These are phyloP conservation scores for Tolypocladium cylindrosporum DNA, from an alignment of 2,329 filamentous ascomycete species.

Conservation along the genomic window DNA sequence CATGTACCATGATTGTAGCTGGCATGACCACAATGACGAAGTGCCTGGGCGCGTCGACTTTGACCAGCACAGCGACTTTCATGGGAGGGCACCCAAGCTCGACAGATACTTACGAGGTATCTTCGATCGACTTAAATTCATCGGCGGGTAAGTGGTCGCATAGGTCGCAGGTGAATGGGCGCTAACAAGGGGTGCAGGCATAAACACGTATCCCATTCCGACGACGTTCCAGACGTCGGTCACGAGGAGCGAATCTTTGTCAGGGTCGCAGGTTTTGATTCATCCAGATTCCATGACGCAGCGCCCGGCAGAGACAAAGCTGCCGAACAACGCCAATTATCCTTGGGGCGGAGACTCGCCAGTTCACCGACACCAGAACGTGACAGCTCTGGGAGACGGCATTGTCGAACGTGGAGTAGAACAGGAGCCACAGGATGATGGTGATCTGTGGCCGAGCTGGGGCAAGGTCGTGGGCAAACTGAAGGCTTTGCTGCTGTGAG, in stretches of 20 bases:
- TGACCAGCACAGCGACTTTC: not conserved
- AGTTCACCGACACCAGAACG: conserved; percentile 22
- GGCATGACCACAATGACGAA: not conserved
- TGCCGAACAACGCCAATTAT: conserved; percentile 21
- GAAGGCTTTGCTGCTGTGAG: not conserved
- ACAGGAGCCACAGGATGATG: not conserved
- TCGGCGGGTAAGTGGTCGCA: not conserved
- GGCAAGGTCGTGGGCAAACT: not conserved
- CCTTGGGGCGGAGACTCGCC: conserved; percentile 27
- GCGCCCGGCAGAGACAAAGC: conserved; percentile 4
- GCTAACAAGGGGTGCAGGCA: not conserved
- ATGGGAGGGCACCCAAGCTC: not conserved
- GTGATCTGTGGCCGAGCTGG: conserved; percentile 1
- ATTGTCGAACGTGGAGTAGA: conserved; percentile 5
- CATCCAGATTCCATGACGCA: not conserved
- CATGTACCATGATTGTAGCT: not conserved
- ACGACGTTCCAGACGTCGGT: conserved; percentile 11
- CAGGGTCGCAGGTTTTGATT: not conserved
- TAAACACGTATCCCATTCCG: conserved; percentile 2
- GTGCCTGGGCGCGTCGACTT: not conserved
- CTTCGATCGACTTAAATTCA: not conserved
- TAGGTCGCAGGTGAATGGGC: not conserved
- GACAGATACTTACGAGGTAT: not conserved
- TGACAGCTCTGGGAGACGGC: conserved; percentile 14
- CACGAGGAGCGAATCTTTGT: not conserved